Conservation (phyloP, 331 rosid species). For the Stylosanthes scabra region DNA sequence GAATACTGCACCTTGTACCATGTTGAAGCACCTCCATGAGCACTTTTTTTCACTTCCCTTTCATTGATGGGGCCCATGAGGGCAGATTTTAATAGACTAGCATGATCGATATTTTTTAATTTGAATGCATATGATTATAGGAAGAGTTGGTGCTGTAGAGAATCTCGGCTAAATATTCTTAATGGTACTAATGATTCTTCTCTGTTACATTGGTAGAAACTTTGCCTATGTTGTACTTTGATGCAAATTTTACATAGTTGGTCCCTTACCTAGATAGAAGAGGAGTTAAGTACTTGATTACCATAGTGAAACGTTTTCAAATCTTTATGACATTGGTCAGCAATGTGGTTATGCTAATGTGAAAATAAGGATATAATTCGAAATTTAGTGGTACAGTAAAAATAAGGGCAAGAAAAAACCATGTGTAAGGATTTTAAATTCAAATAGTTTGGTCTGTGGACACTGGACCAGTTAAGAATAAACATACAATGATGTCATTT, state of each 20-base stretch:
- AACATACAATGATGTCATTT: neutral
- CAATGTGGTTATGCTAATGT: neutral
- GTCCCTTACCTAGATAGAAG: neutral
- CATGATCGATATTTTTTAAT: neutral
- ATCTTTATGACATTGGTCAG: neutral
- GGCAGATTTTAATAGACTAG: neutral
- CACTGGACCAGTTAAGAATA: neutral
- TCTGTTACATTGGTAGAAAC: neutral
- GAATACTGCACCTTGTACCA: constrained; percentile 9
- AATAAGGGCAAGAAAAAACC: neutral
- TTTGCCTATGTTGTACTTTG: neutral
- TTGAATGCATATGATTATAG: neutral
- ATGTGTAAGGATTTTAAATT: neutral
- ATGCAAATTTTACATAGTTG: neutral
- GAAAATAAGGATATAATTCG: neutral
- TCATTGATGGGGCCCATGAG: constrained; percentile 11
- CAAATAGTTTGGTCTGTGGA: neutral
- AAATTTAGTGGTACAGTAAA: neutral
- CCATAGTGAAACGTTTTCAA: neutral
- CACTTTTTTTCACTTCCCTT: neutral
- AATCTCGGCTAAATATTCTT: constrained; percentile 24
- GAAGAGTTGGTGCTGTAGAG: constrained; percentile 12
- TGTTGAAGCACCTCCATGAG: constrained; percentile 4
- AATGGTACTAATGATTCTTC: constrained; percentile 21
- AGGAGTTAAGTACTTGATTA: neutral